These are phyloP conservation scores for Emydomyces testavorans DNA, from an alignment of 2,329 filamentous ascomycete species.

Conservation along the genomic window DNA sequence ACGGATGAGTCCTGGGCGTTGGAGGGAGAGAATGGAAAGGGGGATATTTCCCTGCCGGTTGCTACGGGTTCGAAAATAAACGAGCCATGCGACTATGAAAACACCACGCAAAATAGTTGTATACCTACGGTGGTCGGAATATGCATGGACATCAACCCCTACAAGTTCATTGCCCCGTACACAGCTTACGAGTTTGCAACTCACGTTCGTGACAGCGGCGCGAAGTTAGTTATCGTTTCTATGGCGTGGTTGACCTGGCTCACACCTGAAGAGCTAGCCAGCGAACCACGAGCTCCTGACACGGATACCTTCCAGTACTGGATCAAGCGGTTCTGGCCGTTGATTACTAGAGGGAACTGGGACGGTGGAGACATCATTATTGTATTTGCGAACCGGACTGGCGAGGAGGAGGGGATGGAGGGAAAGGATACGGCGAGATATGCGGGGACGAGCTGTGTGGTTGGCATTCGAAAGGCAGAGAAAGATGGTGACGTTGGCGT, in stretches of 20 bases:
- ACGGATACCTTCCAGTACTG: constrained; percentile 52
- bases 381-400: constrained; percentile 38
- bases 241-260: constrained; percentile 53
- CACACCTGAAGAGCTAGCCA: constrained; percentile 37
- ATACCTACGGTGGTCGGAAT: constrained; percentile 39
- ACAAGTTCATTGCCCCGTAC: constrained; percentile 49
- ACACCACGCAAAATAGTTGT: constrained; percentile 9
- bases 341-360: constrained; percentile 24
- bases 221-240: constrained; percentile 46
- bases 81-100: not conserved
- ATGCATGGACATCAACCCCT: constrained; percentile 51
- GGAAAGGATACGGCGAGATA: constrained; percentile 34
- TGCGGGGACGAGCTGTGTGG: constrained; percentile 39
- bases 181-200: constrained; percentile 50
- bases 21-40: constrained; percentile 34
- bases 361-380: constrained; percentile 29
- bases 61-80: not conserved
- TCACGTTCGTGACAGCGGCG: constrained; percentile 39
- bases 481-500: constrained; percentile 14
- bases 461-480: constrained; percentile 23
- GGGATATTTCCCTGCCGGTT: constrained; percentile 22
- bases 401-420: constrained; percentile 31
- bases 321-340: constrained; percentile 48
- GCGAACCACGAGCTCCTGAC: constrained; percentile 40
- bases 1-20: constrained; percentile 55